Percentiles rank a stretch among this genome's conserved stretches.
Conservation (phyloP, 1,139 yeast genomes). For the Saccharomyces hybrid region DNA sequence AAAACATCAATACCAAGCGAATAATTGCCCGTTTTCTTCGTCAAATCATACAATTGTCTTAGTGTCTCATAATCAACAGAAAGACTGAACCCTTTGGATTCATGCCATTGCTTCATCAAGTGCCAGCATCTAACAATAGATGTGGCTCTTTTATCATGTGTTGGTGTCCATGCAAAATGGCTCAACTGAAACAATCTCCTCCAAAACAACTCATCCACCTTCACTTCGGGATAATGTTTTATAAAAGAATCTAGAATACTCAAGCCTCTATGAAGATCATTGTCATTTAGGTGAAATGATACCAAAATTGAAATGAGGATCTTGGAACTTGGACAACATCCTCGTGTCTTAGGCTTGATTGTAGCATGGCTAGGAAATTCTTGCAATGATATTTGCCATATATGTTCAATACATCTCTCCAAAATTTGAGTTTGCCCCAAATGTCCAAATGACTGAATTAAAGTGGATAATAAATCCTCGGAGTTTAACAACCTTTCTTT, state of each 20-base stretch:
- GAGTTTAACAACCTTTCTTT: slow-evolving; percentile 4
- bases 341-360: background rate
- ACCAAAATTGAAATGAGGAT: slow-evolving; percentile 19
- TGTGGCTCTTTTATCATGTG: slow-evolving; percentile 10
- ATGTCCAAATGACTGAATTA: slow-evolving; percentile 23
- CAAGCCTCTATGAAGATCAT: slow-evolving; percentile 14
- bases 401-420: slow-evolving; percentile 13
- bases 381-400: slow-evolving; percentile 16
- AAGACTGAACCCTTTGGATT: slow-evolving; percentile 6
- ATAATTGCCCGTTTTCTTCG: slow-evolving; percentile 10
- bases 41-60: slow-evolving; percentile 7
- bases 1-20: slow-evolving; percentile 19
- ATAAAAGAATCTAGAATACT: slow-evolving; percentile 17
- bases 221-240: slow-evolving; percentile 17
- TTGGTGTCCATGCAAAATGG: slow-evolving; percentile 10
- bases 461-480: slow-evolving; percentile 14
- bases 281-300: slow-evolving; percentile 15
- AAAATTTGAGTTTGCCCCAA: slow-evolving; percentile 15
- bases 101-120: slow-evolving; percentile 22
- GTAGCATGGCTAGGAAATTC: background rate
- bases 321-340: slow-evolving; percentile 14
- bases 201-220: slow-evolving; percentile 22
- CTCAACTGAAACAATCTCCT: slow-evolving; percentile 20
- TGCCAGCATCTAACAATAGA: slow-evolving; percentile 15
- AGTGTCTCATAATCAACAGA: slow-evolving; percentile 15